Conservation (phyloP, 23 red algal species). For the Cyanidioschyzon merolae region DNA sequence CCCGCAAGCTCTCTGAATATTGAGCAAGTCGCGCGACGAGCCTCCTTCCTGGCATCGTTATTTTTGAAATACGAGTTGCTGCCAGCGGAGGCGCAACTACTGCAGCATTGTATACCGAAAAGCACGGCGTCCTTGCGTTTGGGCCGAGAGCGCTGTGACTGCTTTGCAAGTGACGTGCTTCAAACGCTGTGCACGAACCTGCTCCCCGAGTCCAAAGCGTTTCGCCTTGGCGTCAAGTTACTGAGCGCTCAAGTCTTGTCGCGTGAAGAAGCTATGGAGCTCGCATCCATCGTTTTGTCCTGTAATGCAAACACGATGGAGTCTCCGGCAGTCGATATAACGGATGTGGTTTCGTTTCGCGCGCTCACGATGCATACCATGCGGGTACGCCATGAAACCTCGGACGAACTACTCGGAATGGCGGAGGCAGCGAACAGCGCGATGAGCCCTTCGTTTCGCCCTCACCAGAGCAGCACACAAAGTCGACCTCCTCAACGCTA, state of each 20-base stretch:
- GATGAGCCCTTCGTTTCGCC: neutral
- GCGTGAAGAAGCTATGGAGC: neutral
- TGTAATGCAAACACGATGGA: neutral
- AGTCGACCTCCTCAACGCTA: neutral
- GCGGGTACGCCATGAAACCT: conserved; percentile 6
- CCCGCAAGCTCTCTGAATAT: too few species aligned
- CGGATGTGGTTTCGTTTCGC: conserved; percentile 20
- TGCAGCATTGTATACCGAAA: neutral
- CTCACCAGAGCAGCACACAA: neutral
- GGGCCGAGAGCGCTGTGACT: conserved; percentile 2
- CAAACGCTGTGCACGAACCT: conserved; percentile 4
- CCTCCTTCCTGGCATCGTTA: neutral
- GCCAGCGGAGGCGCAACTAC: neutral
- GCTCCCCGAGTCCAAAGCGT: neutral
- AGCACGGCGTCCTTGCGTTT: neutral
- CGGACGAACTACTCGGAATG: conserved; percentile 4
- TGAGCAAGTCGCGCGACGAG: neutral
- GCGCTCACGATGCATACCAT: conserved; percentile 3
- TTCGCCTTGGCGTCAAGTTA: neutral
- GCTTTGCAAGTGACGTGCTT: neutral
- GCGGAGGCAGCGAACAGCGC: neutral
- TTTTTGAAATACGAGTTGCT: conserved; percentile 7
- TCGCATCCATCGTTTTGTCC: neutral
- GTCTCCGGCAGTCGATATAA: neutral
- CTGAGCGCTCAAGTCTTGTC: neutral